These are phyloP conservation scores for Acmispon strigosus DNA, from an alignment of 306 rosid species.

Conservation along the genomic window DNA sequence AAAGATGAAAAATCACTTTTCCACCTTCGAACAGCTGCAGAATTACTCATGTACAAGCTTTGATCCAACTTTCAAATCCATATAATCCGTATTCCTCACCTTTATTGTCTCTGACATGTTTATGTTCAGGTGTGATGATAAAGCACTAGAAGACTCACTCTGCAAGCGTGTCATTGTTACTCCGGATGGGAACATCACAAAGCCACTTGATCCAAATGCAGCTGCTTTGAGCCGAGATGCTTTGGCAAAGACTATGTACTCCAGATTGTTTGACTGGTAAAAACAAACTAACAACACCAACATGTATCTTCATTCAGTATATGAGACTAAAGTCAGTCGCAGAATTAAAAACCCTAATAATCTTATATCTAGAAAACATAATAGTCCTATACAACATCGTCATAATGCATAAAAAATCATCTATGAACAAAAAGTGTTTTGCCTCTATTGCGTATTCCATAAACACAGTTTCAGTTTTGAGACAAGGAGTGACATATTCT, in stretches of 20 bases:
- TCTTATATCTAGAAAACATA: too few relatives aligned
- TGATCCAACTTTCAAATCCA: slow-evolving; percentile 7
- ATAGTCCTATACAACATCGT: neutral
- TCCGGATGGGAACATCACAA: slow-evolving; percentile 84
- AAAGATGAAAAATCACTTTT: slow-evolving; percentile 64
- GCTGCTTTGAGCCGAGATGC: slow-evolving; percentile 85
- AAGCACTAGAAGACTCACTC: slow-evolving; percentile 67
- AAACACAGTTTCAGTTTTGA: neutral
- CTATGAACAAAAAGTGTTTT: neutral
- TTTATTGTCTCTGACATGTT: slow-evolving; percentile 13
- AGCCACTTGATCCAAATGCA: slow-evolving; percentile 56
- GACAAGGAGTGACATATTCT: slow-evolving; percentile 6
- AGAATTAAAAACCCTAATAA: too few relatives aligned
- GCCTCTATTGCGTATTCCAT: neutral
- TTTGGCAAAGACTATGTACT: slow-evolving; percentile 73
- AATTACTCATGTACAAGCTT: slow-evolving; percentile 57
- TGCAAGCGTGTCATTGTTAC: slow-evolving; percentile 89
- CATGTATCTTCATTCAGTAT: neutral
- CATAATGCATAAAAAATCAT: neutral
- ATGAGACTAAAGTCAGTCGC: neutral
- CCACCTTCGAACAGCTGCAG: slow-evolving; percentile 72
- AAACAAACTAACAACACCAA: neutral
- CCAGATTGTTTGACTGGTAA: slow-evolving; percentile 79
- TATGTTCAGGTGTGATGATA: slow-evolving; percentile 60
- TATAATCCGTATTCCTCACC: neutral